Evolutionary conservation across 495 filamentous ascomycete species (phyloP).

Genomic region (Cladorrhinum samala): DNA sequence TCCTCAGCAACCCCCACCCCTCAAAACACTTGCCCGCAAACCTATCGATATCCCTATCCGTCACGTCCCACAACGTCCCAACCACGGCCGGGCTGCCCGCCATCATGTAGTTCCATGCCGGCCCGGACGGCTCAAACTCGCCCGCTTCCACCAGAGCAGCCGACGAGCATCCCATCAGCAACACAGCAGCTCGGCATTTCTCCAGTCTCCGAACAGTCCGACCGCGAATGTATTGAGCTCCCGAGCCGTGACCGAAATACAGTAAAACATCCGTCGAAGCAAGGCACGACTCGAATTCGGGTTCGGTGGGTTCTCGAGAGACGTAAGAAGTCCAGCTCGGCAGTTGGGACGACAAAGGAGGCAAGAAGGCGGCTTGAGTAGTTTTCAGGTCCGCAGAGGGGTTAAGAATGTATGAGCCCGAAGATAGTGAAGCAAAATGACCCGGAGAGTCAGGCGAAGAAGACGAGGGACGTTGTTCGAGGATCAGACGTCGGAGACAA

Average conservation of each 20-base stretch:
- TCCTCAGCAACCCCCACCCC: slow-evolving; percentile 70
- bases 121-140: slow-evolving; percentile 83
- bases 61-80: slow-evolving; percentile 94
- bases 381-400: slow-evolving; percentile 71
- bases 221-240: slow-evolving; percentile 85
- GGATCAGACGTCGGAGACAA: slow-evolving; percentile 55
- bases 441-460: slow-evolving; percentile 31
- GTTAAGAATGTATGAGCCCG: slow-evolving; percentile 82
- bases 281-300: slow-evolving; percentile 62
- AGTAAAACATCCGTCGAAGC: slow-evolving; percentile 61
- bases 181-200: slow-evolving; percentile 58
- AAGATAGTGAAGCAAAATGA: slow-evolving; percentile 50
- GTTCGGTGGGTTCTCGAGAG: slow-evolving; percentile 63
- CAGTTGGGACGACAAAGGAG: slow-evolving; percentile 48
- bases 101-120: slow-evolving; percentile 83
- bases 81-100: slow-evolving; percentile 78
- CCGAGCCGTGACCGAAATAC: slow-evolving; percentile 94
- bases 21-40: slow-evolving; percentile 72
- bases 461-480: slow-evolving; percentile 24
- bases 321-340: slow-evolving; percentile 58
- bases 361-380: slow-evolving; percentile 71
- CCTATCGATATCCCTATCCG: slow-evolving; percentile 91
- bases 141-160: slow-evolving; percentile 72
- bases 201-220: slow-evolving; percentile 72
- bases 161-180: slow-evolving; percentile 89